These are phyloP conservation scores for Anacardium occidentale DNA, from an alignment of 345 rosid species.

Conservation along the genomic window DNA sequence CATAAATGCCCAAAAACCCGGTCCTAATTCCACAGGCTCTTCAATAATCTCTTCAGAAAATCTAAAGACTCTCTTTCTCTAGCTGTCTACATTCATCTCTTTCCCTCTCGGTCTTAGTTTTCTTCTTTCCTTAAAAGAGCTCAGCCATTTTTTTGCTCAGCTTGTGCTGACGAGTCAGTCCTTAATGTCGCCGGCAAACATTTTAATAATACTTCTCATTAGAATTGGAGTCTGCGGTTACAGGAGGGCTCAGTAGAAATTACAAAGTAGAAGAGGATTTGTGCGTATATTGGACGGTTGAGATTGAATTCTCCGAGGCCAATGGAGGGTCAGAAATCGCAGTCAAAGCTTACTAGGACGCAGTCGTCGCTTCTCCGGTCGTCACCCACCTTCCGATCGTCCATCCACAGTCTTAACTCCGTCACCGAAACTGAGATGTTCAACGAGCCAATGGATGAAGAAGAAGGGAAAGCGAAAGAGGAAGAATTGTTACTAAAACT, in stretches of 20 bases:
- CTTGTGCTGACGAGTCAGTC: conserved; percentile 21
- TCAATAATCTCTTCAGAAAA: conserved; percentile 11
- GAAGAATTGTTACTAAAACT: conserved; percentile 24
- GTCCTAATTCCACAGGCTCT: conserved; percentile 18
- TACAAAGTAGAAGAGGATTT: neutral
- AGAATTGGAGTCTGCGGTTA: conserved; percentile 58
- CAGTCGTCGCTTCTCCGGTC: conserved; percentile 85
- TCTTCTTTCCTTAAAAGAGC: neutral
- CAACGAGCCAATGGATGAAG: conserved; percentile 13
- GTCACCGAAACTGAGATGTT: conserved; percentile 51
- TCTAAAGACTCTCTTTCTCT: conserved; percentile 1
- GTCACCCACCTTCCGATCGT: conserved; percentile 77
- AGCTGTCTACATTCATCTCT: neutral
- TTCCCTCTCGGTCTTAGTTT: neutral
- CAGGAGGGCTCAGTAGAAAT: conserved; percentile 30
- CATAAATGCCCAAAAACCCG: conserved; percentile 39
- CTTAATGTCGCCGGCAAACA: conserved; percentile 45
- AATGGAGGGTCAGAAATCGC: conserved; percentile 69
- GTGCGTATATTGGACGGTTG: conserved; percentile 19
- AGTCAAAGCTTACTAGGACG: conserved; percentile 68
- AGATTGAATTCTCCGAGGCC: neutral
- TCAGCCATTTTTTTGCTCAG: neutral
- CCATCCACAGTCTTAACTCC: conserved; percentile 80
- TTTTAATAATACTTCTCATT: conserved; percentile 28
- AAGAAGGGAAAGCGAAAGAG: conserved; percentile 24